Conservation (phyloP, 169 alveolate species). For the Amoebophrya sp. region DNA sequence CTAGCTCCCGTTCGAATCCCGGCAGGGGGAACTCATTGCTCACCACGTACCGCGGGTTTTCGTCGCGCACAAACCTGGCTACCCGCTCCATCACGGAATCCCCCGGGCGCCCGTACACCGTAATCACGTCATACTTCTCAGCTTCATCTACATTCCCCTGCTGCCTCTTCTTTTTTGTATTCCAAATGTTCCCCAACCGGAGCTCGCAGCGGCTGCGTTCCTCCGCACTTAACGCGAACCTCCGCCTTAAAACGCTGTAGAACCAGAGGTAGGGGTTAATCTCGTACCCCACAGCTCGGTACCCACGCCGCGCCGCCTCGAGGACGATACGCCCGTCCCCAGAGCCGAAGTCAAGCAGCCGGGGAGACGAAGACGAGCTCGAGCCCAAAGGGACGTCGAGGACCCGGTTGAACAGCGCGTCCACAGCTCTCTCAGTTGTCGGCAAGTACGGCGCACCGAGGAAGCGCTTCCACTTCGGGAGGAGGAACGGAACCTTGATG, state of each 20-base stretch:
- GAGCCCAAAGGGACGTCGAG: too few relatives aligned
- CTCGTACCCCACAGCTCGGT: background rate
- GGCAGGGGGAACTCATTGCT: background rate
- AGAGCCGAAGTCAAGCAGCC: background rate
- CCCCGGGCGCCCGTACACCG: background rate
- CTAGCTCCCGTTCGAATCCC: background rate
- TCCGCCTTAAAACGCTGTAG: background rate
- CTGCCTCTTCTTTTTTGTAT: too few relatives aligned
- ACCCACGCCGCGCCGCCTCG: background rate
- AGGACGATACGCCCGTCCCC: background rate
- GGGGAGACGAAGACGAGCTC: too few relatives aligned
- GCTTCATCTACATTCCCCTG: background rate
- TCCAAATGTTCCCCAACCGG: background rate
- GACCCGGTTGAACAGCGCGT: background rate
- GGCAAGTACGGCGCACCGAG: background rate
- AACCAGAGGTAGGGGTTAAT: background rate
- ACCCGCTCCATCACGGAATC: background rate
- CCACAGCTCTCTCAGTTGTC: background rate
- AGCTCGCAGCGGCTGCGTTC: background rate
- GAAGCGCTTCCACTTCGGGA: background rate
- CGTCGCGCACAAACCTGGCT: background rate
- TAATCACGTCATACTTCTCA: background rate
- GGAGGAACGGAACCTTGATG: background rate
- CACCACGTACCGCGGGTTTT: background rate
- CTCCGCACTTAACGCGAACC: background rate